These are phyloP conservation scores for Phenoliferia sp. DNA, from an alignment of 1,284 basidiomycete species.

Conservation along the genomic window DNA sequence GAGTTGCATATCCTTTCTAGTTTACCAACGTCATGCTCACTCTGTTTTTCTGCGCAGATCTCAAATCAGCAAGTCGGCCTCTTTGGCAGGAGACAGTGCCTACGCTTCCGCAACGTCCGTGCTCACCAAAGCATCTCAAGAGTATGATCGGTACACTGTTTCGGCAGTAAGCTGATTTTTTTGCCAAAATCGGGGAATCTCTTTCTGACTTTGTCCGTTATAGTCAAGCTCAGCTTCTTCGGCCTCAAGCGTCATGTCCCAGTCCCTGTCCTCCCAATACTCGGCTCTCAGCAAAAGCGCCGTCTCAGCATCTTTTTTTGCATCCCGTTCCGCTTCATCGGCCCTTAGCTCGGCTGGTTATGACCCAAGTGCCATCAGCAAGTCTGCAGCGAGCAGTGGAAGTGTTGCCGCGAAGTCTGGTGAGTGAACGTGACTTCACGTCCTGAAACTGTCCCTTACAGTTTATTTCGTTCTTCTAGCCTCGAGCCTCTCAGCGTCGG, in stretches of 20 bases:
- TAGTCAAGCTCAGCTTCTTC: conserved; percentile 20
- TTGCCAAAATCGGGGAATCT: neutral
- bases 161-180: neutral
- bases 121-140: neutral
- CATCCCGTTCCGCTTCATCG: conserved; percentile 14
- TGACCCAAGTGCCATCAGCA: conserved; percentile 4
- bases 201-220: neutral
- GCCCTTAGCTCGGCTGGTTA: conserved; percentile 3
- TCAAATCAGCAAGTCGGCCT: conserved; percentile 10
- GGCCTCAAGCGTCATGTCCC: conserved; percentile 21
- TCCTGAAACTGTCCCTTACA: neutral
- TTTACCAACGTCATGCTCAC: neutral
- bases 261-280: conserved; percentile 5
- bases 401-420: conserved; percentile 10
- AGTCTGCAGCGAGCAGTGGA: conserved; percentile 11
- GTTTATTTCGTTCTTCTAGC: neutral
- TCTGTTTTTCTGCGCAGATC: neutral
- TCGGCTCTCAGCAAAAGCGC: conserved; percentile 24
- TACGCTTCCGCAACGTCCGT: conserved; percentile 5
- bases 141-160: neutral
- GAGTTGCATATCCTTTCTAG: neutral
- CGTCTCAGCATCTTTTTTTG: conserved; percentile 15
- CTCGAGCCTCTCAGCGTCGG: neutral
- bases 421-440: neutral
- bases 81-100: conserved; percentile 8